A percentile compares a stretch with the other conserved stretches of the same genome.
Conservation (phyloP, 2,329 filamentous ascomycete genomes). For the Mycogone perniciosa region DNA sequence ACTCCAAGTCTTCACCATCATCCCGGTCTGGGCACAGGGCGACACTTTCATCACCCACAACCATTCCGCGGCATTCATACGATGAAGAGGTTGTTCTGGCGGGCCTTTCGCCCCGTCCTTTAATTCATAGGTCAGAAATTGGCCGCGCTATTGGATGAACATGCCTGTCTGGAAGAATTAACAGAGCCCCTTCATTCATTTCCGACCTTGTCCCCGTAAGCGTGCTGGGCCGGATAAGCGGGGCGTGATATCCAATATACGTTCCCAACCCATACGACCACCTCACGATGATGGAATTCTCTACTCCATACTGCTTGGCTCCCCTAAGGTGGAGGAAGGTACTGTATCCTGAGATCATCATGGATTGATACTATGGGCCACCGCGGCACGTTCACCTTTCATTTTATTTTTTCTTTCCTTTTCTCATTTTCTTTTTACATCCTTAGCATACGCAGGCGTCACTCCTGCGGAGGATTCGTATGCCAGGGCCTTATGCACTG, state of each 20-base stretch:
- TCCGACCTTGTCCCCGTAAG: not conserved
- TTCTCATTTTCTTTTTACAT: not conserved
- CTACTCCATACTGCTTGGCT: not conserved
- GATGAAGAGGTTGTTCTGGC: conserved; percentile 40
- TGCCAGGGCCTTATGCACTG: conserved; percentile 5
- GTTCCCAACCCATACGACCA: not conserved
- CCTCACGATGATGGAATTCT: not conserved
- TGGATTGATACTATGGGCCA: not conserved
- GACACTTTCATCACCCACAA: conserved; percentile 34
- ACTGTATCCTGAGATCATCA: not conserved
- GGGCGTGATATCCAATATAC: not conserved
- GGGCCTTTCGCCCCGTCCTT: conserved; percentile 44
- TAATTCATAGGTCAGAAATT: conserved; percentile 42
- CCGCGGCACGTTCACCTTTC: not conserved
- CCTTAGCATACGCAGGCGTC: conserved; percentile 10
- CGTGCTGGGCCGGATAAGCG: not conserved
- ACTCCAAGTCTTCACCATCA: conserved; percentile 18
- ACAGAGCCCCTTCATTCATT: not conserved
- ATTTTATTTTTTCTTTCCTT: not conserved
- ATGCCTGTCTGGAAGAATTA: not conserved
- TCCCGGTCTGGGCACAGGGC: conserved; percentile 5
- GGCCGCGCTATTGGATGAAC: conserved; percentile 49
- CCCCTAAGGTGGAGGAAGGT: not conserved
- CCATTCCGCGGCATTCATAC: conserved; percentile 38
- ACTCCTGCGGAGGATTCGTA: conserved; percentile 14